Evolutionary conservation across 2,329 filamentous ascomycete genomes (phyloP).

Genomic region (Fusarium sp.): DNA sequence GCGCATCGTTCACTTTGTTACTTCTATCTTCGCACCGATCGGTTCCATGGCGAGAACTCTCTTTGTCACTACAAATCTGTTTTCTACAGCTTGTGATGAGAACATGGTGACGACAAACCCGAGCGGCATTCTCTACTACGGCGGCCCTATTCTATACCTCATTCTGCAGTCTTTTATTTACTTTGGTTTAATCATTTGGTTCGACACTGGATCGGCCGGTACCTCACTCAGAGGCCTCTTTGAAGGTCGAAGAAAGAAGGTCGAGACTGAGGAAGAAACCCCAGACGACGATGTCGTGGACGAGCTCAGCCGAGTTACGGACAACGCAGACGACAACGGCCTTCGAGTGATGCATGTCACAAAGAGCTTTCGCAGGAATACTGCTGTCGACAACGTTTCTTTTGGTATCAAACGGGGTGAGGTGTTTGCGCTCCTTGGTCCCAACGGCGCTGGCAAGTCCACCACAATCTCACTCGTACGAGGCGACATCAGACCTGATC

Average conservation of each 20-base stretch:
- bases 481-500: slow-evolving; percentile 83
- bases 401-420: slow-evolving; percentile 85
- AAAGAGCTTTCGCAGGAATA: slow-evolving; percentile 81
- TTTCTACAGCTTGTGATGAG: slow-evolving; percentile 81
- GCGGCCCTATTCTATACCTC: slow-evolving; percentile 87
- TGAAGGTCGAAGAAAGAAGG: slow-evolving; percentile 46
- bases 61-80: slow-evolving; percentile 84
- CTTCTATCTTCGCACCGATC: slow-evolving; percentile 80
- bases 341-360: slow-evolving; percentile 84
- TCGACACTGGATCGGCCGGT: slow-evolving; percentile 79
- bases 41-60: slow-evolving; percentile 80
- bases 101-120: slow-evolving; percentile 75
- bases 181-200: slow-evolving; percentile 80
- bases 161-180: slow-evolving; percentile 78
- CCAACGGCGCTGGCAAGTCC: slow-evolving; percentile 92
- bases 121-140: slow-evolving; percentile 78
- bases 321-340: slow-evolving; percentile 63
- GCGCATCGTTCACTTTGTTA: slow-evolving; percentile 78
- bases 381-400: slow-evolving; percentile 88
- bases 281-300: slow-evolving; percentile 71
- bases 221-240: slow-evolving; percentile 61
- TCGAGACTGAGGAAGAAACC: slow-evolving; percentile 46
- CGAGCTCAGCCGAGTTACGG: slow-evolving; percentile 72
- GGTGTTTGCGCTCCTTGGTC: slow-evolving; percentile 89
- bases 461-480: slow-evolving; percentile 91